phyloP scores from a whole-genome alignment of 805 yeast genomes.

The Candida pseudofarinosa region DNA sequence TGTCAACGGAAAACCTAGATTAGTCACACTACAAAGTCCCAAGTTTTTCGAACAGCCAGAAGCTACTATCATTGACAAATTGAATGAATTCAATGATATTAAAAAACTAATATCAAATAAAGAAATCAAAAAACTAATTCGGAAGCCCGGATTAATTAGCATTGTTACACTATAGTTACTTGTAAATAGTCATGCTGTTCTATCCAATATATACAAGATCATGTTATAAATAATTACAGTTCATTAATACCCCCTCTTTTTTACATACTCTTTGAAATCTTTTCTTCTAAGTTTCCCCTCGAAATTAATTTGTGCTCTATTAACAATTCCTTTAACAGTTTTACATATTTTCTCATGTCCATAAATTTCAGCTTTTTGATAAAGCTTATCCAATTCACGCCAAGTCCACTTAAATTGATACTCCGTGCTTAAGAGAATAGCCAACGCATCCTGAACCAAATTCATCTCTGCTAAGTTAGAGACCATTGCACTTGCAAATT shows the following conservation, averaged over 20 bases:
- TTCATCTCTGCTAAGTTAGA: slow-evolving; percentile 52
- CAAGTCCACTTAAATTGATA: slow-evolving; percentile 68
- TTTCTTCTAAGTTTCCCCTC: slow-evolving; percentile 37
- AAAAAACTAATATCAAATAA: slow-evolving; percentile 40
- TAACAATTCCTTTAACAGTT: slow-evolving; percentile 30
- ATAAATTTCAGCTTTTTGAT: slow-evolving; percentile 26
- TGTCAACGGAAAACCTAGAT: slow-evolving; percentile 68
- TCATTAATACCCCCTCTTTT: slow-evolving; percentile 28
- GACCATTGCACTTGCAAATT: slow-evolving; percentile 72
- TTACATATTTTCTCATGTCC: slow-evolving; percentile 28
- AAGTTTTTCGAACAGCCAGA: slow-evolving; percentile 33
- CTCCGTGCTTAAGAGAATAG: slow-evolving; percentile 62
- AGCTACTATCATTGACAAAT: slow-evolving; percentile 29
- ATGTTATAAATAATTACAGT: neutral
- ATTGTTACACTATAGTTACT: slow-evolving; percentile 24
- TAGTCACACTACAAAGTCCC: slow-evolving; percentile 33
- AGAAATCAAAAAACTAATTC: slow-evolving; percentile 49
- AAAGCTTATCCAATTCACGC: slow-evolving; percentile 28
- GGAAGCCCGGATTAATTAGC: slow-evolving; percentile 49
- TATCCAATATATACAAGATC: slow-evolving; percentile 3
- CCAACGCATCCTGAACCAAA: slow-evolving; percentile 63
- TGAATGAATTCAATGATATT: slow-evolving; percentile 33
- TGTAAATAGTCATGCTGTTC: slow-evolving; percentile 5
- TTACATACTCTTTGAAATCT: slow-evolving; percentile 29
- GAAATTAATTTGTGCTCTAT: slow-evolving; percentile 30